A percentile compares a stretch with the other conserved stretches of the same genome.
phyloP scores from a whole-genome alignment of 371 early-diverging fungal genomes.

The Mortierella sp. region DNA sequence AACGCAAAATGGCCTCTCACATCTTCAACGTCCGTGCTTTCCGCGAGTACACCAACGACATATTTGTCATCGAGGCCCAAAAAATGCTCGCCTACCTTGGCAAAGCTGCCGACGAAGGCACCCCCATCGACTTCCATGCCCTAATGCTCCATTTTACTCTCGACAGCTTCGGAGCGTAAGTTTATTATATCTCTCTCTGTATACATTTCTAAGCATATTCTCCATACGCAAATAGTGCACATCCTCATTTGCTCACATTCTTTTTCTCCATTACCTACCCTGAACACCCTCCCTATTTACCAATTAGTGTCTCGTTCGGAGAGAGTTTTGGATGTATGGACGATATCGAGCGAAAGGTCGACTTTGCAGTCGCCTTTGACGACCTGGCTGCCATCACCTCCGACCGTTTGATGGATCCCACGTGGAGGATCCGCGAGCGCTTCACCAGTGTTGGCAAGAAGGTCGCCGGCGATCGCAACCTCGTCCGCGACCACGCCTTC shows the following conservation, averaged over 20 bases:
- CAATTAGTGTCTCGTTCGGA: constrained; percentile 31
- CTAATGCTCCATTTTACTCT: constrained; percentile 63
- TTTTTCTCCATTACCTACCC: constrained; percentile 32
- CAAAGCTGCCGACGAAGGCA: constrained; percentile 40
- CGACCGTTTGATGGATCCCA: constrained; percentile 26
- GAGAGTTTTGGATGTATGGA: constrained; percentile 39
- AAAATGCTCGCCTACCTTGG: constrained; percentile 35
- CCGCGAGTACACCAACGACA: constrained; percentile 64
- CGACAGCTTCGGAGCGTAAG: constrained; percentile 71
- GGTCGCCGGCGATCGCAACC: background rate
- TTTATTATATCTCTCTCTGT: background rate
- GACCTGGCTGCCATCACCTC: background rate
- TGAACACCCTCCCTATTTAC: background rate
- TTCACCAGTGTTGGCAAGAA: constrained; percentile 21
- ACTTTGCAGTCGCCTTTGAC: constrained; percentile 24
- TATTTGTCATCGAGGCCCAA: constrained; percentile 59
- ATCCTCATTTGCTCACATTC: background rate
- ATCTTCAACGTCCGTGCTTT: constrained; percentile 80
- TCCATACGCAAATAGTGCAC: constrained; percentile 4
- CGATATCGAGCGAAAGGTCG: constrained; percentile 3
- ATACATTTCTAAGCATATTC: background rate
- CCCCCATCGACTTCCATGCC: constrained; percentile 60
- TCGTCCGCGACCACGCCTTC: background rate
- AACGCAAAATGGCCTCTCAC: constrained; percentile 72
- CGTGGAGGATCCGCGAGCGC: constrained; percentile 21